A percentile compares a stretch with the other conserved stretches of the same genome.
Conservation (phyloP, 805 yeast species). For the Myxozyma neotropica region DNA sequence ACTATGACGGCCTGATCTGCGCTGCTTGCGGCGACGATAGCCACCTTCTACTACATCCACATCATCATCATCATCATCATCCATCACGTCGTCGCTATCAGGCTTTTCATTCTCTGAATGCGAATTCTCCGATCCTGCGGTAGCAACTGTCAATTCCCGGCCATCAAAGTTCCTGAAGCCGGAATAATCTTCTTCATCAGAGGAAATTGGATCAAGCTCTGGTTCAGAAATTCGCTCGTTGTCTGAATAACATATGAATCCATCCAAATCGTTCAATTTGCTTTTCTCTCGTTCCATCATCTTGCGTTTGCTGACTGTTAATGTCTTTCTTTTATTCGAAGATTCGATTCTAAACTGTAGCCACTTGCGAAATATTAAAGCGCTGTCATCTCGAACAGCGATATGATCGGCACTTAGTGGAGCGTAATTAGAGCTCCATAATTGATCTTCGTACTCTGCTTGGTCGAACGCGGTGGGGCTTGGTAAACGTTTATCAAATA, state of each 20-base stretch:
- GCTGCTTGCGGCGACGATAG: slow-evolving; percentile 2
- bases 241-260: slow-evolving; percentile 41
- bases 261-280: slow-evolving; percentile 27
- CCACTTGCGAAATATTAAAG: slow-evolving; percentile 57
- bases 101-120: neutral
- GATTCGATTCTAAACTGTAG: slow-evolving; percentile 49
- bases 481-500: neutral
- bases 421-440: slow-evolving; percentile 40
- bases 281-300: neutral
- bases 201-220: slow-evolving; percentile 20
- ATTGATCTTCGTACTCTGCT: slow-evolving; percentile 37
- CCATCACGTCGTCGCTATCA: neutral
- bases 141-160: neutral
- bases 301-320: slow-evolving; percentile 1
- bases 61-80: slow-evolving; percentile 12
- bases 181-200: slow-evolving; percentile 29
- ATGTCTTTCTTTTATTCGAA: slow-evolving; percentile 9
- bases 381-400: slow-evolving; percentile 51
- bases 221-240: slow-evolving; percentile 40
- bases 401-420: slow-evolving; percentile 43
- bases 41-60: neutral
- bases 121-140: neutral
- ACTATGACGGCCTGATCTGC: slow-evolving; percentile 10
- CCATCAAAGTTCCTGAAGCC: slow-evolving; percentile 4
- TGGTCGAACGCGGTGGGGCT: slow-evolving; percentile 35